These are phyloP conservation scores for Amaranthus cruentus DNA, from an alignment of 148 eudicot genomes.

Conservation along the genomic window DNA sequence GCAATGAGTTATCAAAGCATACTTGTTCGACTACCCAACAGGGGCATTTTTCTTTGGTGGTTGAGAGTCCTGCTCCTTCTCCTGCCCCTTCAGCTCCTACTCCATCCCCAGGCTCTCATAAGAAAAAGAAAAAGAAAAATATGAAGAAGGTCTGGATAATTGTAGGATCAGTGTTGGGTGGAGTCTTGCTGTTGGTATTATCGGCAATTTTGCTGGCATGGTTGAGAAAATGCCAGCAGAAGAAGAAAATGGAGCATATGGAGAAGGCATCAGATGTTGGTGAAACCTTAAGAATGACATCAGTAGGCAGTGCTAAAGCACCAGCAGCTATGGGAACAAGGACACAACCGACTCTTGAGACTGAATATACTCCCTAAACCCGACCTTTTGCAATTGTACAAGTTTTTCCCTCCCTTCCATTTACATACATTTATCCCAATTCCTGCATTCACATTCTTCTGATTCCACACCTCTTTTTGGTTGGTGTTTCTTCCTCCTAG, in stretches of 20 bases:
- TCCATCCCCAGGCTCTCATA: conserved; percentile 17
- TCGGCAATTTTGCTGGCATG: conserved; percentile 48
- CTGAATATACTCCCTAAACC: conserved; percentile 65
- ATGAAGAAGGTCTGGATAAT: conserved; percentile 59
- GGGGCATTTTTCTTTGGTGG: conserved; percentile 81
- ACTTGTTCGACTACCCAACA: conserved; percentile 50
- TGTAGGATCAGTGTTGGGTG: conserved; percentile 71
- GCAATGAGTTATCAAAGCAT: conserved; percentile 40
- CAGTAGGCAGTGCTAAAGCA: conserved; percentile 65
- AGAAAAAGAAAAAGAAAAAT: conserved; percentile 29
- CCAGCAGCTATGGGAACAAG: conserved; percentile 78
- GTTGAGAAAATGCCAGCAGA: conserved; percentile 38
- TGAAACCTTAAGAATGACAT: conserved; percentile 66
- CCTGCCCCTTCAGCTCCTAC: conserved; percentile 36
- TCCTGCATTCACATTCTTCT: conserved; percentile 45
- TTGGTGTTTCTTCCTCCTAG: conserved; percentile 31
- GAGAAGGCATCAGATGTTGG: conserved; percentile 81
- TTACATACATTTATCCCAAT: conserved; percentile 35
- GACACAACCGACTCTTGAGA: conserved; percentile 79
- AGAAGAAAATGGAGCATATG: conserved; percentile 62
- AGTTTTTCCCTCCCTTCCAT: conserved; percentile 28
- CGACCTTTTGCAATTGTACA: conserved; percentile 24
- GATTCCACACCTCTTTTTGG: conserved; percentile 37
- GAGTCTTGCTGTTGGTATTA: conserved; percentile 44
- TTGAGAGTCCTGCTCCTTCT: conserved; percentile 42